A percentile compares a stretch with the other conserved stretches of the same genome.
phyloP scores from a whole-genome alignment of 2,329 filamentous ascomycete species.

The Trichoderma sp. region DNA sequence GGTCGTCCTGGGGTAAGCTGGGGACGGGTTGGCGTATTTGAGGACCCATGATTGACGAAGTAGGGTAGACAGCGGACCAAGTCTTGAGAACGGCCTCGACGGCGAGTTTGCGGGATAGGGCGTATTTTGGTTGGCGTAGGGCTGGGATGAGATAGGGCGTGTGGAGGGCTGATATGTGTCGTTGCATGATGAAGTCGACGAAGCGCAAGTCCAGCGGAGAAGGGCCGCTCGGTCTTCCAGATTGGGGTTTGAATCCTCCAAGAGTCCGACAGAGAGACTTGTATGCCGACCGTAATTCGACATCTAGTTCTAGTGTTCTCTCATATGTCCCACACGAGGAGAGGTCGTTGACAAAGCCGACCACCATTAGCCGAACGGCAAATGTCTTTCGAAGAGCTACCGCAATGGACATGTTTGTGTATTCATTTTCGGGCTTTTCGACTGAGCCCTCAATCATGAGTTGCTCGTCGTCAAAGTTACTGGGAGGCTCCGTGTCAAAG shows the following conservation, averaged over 20 bases:
- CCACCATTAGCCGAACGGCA: slow-evolving; percentile 44
- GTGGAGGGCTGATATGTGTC: slow-evolving; percentile 59
- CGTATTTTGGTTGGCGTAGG: slow-evolving; percentile 46
- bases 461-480: slow-evolving; percentile 54
- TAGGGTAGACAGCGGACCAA: slow-evolving; percentile 43
- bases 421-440: slow-evolving; percentile 37
- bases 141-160: slow-evolving; percentile 49
- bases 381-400: slow-evolving; percentile 47
- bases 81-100: slow-evolving; percentile 51
- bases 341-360: slow-evolving; percentile 47
- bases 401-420: slow-evolving; percentile 44
- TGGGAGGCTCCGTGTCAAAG: slow-evolving; percentile 51
- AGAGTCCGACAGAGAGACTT: slow-evolving; percentile 41
- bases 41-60: slow-evolving; percentile 12
- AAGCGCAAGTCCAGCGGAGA: slow-evolving; percentile 44
- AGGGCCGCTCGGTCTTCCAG: slow-evolving; percentile 29
- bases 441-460: slow-evolving; percentile 36
- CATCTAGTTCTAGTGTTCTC: slow-evolving; percentile 47
- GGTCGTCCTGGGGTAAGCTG: slow-evolving; percentile 25
- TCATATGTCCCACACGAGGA: slow-evolving; percentile 42
- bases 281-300: slow-evolving; percentile 45
- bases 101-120: slow-evolving; percentile 51
- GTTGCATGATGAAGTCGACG: slow-evolving; percentile 53
- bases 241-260: slow-evolving; percentile 27
- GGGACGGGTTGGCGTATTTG: not conserved